phyloP scores from a whole-genome alignment of 2,329 filamentous ascomycete species.

The Monilinia aucupariae region DNA sequence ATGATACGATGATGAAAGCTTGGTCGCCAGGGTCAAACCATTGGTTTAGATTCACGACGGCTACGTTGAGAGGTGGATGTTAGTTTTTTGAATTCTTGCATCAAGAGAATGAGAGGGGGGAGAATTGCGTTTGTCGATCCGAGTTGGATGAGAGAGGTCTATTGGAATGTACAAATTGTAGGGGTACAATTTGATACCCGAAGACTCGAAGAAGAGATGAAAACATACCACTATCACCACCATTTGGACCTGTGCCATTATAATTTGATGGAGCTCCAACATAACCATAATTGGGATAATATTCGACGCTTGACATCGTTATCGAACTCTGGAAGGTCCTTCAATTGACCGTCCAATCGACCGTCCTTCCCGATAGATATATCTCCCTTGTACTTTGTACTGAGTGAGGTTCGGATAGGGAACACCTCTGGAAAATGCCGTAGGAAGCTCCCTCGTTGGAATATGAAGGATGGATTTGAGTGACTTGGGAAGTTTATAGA shows the following conservation, averaged over 20 bases:
- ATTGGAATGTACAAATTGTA: background rate
- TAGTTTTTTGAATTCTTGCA: background rate
- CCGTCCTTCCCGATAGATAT: background rate
- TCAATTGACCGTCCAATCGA: conserved; percentile 13
- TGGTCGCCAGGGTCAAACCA: conserved; percentile 90
- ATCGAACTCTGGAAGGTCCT: background rate
- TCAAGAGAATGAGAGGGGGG: background rate
- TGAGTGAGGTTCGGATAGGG: background rate
- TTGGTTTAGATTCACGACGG: conserved; percentile 84
- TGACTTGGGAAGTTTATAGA: background rate
- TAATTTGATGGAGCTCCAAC: conserved; percentile 53
- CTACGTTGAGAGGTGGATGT: conserved; percentile 42
- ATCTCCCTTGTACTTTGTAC: background rate
- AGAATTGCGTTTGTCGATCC: background rate
- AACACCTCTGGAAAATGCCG: background rate
- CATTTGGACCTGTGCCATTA: conserved; percentile 50
- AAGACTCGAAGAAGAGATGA: background rate
- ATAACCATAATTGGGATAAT: conserved; percentile 44
- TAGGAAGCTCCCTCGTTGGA: background rate
- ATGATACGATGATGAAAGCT: conserved; percentile 83
- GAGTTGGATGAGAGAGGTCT: background rate
- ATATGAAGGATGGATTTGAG: background rate
- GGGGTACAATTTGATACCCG: background rate
- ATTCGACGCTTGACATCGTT: conserved; percentile 16
- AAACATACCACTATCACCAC: conserved; percentile 36